Evolutionary conservation across 179 eudicot genomes (phyloP).

Genomic region (Patellifolia procumbens): DNA sequence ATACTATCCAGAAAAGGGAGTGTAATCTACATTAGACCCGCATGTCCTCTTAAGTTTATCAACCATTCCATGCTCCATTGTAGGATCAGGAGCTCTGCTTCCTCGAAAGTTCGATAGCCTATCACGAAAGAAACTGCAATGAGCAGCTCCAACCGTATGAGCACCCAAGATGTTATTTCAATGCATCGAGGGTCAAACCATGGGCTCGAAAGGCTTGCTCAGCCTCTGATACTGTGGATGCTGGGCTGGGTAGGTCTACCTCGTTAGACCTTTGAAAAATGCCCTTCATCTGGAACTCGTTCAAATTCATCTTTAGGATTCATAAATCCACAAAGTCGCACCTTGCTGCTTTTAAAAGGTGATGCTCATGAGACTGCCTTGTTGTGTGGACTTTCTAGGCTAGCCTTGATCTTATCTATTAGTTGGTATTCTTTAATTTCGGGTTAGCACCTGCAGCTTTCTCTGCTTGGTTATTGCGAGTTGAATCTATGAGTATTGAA

Average conservation of each 20-base stretch:
- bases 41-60: constrained; percentile 10
- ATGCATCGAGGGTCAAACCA: constrained; percentile 46
- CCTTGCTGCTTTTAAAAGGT: constrained; percentile 53
- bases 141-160: constrained; percentile 29
- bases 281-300: constrained; percentile 59
- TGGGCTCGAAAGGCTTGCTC: constrained; percentile 32
- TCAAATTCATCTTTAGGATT: constrained; percentile 39
- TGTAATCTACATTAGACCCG: constrained; percentile 19
- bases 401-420: constrained; percentile 48
- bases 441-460: constrained; percentile 49
- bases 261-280: constrained; percentile 33
- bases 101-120: constrained; percentile 29
- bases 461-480: constrained; percentile 36
- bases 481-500: constrained; percentile 54
- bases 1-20: constrained; percentile 22
- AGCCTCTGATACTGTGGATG: constrained; percentile 28
- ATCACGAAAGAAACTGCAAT: constrained; percentile 30
- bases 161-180: constrained; percentile 48
- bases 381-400: constrained; percentile 42
- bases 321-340: constrained; percentile 50
- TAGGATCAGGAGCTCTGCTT: constrained; percentile 20
- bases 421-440: constrained; percentile 51
- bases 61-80: constrained; percentile 20
- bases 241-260: constrained; percentile 52
- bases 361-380: constrained; percentile 58